Conservation (phyloP, 768 basidiomycete genomes). For the Mycena amicta region DNA sequence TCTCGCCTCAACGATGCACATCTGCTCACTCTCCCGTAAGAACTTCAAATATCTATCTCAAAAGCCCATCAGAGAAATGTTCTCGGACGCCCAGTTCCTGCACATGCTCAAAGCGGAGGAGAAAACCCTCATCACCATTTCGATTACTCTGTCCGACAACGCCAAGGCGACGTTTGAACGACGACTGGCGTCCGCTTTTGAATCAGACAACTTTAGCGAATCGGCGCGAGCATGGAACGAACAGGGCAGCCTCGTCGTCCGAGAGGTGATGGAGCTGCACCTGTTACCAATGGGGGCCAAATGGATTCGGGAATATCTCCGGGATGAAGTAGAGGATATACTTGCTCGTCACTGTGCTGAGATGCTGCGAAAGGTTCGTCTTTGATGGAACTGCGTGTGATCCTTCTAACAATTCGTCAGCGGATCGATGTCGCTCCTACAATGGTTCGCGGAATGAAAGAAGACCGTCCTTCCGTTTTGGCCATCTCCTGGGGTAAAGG, state of each 20-base stretch:
- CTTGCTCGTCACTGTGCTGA: constrained; percentile 70
- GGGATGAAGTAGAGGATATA: constrained; percentile 88
- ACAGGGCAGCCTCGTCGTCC: constrained; percentile 75
- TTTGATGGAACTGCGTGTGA: no score
- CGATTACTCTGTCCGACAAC: constrained; percentile 66
- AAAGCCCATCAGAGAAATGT: constrained; percentile 74
- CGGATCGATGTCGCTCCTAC: constrained; percentile 84
- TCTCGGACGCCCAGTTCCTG: constrained; percentile 78
- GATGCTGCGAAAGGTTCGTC: constrained; percentile 68
- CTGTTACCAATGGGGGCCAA: constrained; percentile 84
- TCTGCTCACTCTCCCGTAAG: constrained; percentile 41
- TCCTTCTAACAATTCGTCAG: no score
- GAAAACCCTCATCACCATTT: constrained; percentile 82
- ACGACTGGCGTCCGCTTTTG: constrained; percentile 77
- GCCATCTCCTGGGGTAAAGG: constrained; percentile 96
- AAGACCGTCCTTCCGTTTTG: constrained; percentile 77
- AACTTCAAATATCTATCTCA: constrained; percentile 91
- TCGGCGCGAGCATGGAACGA: constrained; percentile 91
- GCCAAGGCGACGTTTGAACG: constrained; percentile 71
- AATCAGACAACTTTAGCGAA: constrained; percentile 83
- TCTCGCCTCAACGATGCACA: background rate
- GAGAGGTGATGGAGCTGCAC: constrained; percentile 76
- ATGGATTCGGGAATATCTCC: constrained; percentile 86
- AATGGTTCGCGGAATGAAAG: constrained; percentile 61
- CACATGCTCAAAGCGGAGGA: constrained; percentile 89